Percentiles rank a stretch among this genome's conserved stretches.
These are phyloP conservation scores for Clavispora asparagi DNA, from an alignment of 805 yeast genomes.

Conservation along the genomic window DNA sequence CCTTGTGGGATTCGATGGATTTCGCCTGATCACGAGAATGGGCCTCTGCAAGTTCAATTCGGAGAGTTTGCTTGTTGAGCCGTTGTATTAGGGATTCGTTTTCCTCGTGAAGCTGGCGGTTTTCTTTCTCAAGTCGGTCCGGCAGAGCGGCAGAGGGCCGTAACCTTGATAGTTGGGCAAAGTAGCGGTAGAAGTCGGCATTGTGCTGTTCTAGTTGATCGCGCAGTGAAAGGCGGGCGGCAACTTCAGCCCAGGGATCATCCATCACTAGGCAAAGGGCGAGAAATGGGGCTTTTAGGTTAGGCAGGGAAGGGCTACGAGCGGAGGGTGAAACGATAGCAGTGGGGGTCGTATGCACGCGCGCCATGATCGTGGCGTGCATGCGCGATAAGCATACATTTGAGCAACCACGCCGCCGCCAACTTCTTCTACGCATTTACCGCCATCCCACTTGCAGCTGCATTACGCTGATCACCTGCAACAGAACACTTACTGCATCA, in stretches of 20 bases:
- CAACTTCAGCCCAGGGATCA: slow-evolving; percentile 20
- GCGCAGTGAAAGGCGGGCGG: slow-evolving; percentile 21
- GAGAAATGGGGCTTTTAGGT: no score
- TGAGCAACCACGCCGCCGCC: background rate
- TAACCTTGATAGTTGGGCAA: slow-evolving; percentile 22
- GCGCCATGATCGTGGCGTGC: background rate
- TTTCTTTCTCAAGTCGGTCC: slow-evolving; percentile 14
- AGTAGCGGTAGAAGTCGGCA: slow-evolving; percentile 27
- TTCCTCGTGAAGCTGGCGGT: slow-evolving; percentile 15
- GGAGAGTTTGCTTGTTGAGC: slow-evolving; percentile 22
- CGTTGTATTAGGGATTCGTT: slow-evolving; percentile 18
- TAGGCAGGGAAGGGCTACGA: no score
- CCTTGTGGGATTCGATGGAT: slow-evolving; percentile 6
- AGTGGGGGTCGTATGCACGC: background rate
- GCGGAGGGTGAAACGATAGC: background rate
- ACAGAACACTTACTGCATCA: background rate
- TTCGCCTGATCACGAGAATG: slow-evolving; percentile 13
- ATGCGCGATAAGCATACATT: background rate
- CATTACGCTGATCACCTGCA: background rate
- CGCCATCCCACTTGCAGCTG: background rate
- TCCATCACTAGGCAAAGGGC: no score
- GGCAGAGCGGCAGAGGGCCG: slow-evolving; percentile 4
- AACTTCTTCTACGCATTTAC: background rate
- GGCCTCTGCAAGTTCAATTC: slow-evolving; percentile 19
- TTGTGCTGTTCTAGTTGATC: slow-evolving; percentile 31